A percentile compares a stretch with the other conserved stretches of the same genome.
These are phyloP conservation scores for Penicillium paradoxum DNA, from an alignment of 495 filamentous ascomycete genomes.

Conservation along the genomic window DNA sequence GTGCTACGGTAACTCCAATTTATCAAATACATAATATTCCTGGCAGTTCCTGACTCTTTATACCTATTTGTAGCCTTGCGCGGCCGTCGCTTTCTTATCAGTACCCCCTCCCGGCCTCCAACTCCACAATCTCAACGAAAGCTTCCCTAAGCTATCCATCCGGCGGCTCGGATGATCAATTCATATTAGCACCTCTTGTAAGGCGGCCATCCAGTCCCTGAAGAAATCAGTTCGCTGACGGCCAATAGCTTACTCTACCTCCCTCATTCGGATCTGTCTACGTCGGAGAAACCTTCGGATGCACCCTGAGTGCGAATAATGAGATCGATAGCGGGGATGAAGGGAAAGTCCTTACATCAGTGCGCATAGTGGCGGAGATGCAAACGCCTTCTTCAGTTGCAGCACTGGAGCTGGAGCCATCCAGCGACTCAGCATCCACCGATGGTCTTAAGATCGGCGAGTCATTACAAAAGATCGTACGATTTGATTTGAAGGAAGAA, in stretches of 20 bases:
- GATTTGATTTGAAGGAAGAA: conserved; percentile 87
- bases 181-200: conserved; percentile 59
- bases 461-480: conserved; percentile 76
- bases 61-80: conserved; percentile 40
- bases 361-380: conserved; percentile 87
- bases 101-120: conserved; percentile 51
- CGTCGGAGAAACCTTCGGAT: conserved; percentile 91
- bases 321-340: conserved; percentile 51
- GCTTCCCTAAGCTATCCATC: conserved; percentile 53
- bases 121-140: conserved; percentile 44
- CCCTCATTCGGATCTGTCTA: conserved; percentile 91
- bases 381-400: conserved; percentile 72
- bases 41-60: conserved; percentile 13
- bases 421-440: conserved; percentile 27
- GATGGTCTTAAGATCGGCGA: conserved; percentile 58
- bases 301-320: conserved; percentile 91
- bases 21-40: too few relatives aligned
- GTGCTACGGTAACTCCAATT: conserved; percentile 43
- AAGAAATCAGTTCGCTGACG: background rate
- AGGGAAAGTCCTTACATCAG: conserved; percentile 59
- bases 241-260: conserved; percentile 72
- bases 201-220: conserved; percentile 1
- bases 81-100: conserved; percentile 53
- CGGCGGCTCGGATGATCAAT: conserved; percentile 41
- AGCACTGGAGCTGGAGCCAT: conserved; percentile 50